Evolutionary conservation across 108 stramenopile genomes (phyloP).

Genomic region (Cyclotella kingstonii): DNA sequence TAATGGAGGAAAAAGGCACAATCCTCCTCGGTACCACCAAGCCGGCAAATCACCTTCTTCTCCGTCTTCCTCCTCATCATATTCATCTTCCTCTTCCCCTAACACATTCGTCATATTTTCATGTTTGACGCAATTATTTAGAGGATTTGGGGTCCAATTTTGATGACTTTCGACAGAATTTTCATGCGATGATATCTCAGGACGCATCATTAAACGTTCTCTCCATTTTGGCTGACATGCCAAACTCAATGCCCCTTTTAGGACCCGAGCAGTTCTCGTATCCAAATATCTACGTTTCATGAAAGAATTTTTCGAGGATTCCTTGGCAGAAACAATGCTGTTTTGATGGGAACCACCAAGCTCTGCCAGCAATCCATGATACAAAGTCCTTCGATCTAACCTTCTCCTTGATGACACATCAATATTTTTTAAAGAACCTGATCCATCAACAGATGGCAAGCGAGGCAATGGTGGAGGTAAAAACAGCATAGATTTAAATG

Average conservation of each 20-base stretch:
- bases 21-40: conserved; percentile 37
- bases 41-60: conserved; percentile 11
- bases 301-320: neutral
- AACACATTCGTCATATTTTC: neutral
- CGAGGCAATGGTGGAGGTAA: conserved; percentile 56
- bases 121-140: conserved; percentile 2
- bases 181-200: neutral
- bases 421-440: conserved; percentile 24
- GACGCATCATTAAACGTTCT: conserved; percentile 16
- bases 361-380: conserved; percentile 69
- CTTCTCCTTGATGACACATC: conserved; percentile 63
- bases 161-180: neutral
- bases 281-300: conserved; percentile 60
- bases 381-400: conserved; percentile 78
- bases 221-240: conserved; percentile 84
- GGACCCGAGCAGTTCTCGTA: conserved; percentile 38
- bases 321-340: neutral
- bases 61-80: conserved; percentile 12
- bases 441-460: conserved; percentile 24
- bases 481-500: conserved; percentile 64
- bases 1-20: conserved; percentile 38
- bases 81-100: conserved; percentile 2
- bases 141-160: neutral
- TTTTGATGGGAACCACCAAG: conserved; percentile 44
- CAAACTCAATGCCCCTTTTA: conserved; percentile 74